Evolutionary conservation across 1,139 yeast genomes (phyloP).

Genomic region (Hansenula sp.): DNA sequence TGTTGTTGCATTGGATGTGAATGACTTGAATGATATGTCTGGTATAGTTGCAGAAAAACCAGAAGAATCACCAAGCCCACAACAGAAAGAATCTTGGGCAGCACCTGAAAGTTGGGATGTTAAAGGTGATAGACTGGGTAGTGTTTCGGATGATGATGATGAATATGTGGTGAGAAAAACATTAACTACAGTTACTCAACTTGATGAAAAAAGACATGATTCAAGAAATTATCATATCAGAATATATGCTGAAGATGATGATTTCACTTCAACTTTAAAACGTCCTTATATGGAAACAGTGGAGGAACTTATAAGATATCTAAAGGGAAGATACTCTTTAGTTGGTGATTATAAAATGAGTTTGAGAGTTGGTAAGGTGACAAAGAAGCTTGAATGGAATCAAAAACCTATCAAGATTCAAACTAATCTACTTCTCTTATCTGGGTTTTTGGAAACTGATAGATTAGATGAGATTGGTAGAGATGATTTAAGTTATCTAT

Average conservation of each 20-base stretch:
- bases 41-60: constrained; percentile 36
- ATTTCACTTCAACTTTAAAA: constrained; percentile 76
- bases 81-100: constrained; percentile 41
- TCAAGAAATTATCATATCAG: constrained; percentile 42
- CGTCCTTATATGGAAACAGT: constrained; percentile 71
- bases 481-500: constrained; percentile 81
- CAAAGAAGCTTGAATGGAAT: constrained; percentile 65
- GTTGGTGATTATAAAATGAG: constrained; percentile 76
- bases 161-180: constrained; percentile 27
- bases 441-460: constrained; percentile 80
- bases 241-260: constrained; percentile 74
- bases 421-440: constrained; percentile 62
- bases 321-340: constrained; percentile 74
- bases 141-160: constrained; percentile 26
- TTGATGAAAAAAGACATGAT: constrained; percentile 25
- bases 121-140: constrained; percentile 29
- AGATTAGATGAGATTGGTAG: constrained; percentile 76
- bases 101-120: constrained; percentile 86
- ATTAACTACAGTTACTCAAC: constrained; percentile 25
- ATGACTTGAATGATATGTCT: constrained; percentile 47
- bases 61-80: constrained; percentile 5
- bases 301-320: constrained; percentile 60
- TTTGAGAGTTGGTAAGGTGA: constrained; percentile 74
- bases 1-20: constrained; percentile 22
- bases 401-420: constrained; percentile 81